phyloP scores from a whole-genome alignment of 1,284 basidiomycete species.

The Tetrapyrgos nigripes region DNA sequence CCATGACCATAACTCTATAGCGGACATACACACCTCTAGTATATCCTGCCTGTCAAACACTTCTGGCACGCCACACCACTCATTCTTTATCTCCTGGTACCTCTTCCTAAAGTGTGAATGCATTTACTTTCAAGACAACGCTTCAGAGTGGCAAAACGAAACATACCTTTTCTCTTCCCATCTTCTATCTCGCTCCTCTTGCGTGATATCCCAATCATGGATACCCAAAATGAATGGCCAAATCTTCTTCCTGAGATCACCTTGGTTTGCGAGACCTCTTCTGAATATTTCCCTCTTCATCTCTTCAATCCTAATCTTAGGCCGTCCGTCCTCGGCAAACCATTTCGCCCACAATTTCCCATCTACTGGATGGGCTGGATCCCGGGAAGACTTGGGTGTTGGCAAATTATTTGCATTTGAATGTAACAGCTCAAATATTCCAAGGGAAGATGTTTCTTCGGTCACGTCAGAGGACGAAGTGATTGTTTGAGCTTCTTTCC shows the following conservation, averaged over 20 bases:
- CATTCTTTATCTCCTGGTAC: conserved; percentile 74
- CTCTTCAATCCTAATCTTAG: conserved; percentile 69
- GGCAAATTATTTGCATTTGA: conserved; percentile 78
- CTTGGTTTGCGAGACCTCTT: conserved; percentile 65
- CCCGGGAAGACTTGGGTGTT: conserved; percentile 74
- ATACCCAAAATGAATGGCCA: conserved; percentile 95
- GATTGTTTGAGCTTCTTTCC: conserved; percentile 74
- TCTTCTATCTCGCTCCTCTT: conserved; percentile 55
- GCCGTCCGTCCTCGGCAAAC: conserved; percentile 74
- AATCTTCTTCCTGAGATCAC: conserved; percentile 66
- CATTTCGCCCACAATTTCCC: conserved; percentile 73
- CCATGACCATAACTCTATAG: not conserved
- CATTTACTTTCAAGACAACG: not conserved
- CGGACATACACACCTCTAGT: conserved; percentile 59
- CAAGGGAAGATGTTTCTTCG: conserved; percentile 78
- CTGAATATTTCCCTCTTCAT: conserved; percentile 81
- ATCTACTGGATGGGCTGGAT: conserved; percentile 75
- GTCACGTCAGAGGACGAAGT: conserved; percentile 51
- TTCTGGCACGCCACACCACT: conserved; percentile 85
- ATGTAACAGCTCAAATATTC: conserved; percentile 89
- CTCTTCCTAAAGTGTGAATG: conserved; percentile 50
- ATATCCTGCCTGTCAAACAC: conserved; percentile 79
- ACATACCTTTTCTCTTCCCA: conserved; percentile 74
- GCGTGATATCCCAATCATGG: conserved; percentile 76
- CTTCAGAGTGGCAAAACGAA: not conserved